Evolutionary conservation across 345 rosid genomes (phyloP), one percentile per base, ranked within the genome.

Genomic region (Arabidopsis arenosa): DNA sequence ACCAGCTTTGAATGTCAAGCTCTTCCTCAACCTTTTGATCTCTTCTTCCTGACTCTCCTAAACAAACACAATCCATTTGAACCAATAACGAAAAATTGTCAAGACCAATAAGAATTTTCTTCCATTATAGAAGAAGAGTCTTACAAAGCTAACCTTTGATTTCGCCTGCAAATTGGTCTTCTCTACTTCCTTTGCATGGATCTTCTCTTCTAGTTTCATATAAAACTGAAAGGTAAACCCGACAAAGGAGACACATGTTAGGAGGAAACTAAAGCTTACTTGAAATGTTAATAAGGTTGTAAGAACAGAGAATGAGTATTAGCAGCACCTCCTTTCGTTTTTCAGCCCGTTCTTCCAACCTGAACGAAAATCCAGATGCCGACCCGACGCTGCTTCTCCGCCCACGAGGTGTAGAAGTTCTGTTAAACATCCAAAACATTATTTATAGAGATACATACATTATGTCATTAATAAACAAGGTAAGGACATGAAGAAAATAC

Each of bases 321-420:
- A 40, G 63, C 7, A 76, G 3, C 6, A 95, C 98, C 99, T 93
- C 98, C 79, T 84, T 95, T 63, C 99, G 80, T 82, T 85, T 92
- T 76, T 92, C 99, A 79, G 98, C 99, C 7, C 98, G 91, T 81
- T 92, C 99, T 52, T 89, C 96, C 84, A 92, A 83, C 86, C 92
- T 92, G 72, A 87, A 95, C 48, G 87, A 86, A 72, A 95, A 95
- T 75, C 96, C 99, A 71, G 92, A 86, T 5, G 82, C 88, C 10
- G 92, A 88, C 6, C 83, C 88, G 44, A 81, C 82, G 48, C 86
- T 82, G 68, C 85, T 82, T 77, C 89, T 80, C 65, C 83, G 64
- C 23, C 86, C 83, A 74, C 73, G 83, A 74, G 89, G 81, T 52
- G 93, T 82, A 64, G 84, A 86, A 80, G 86, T 88, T 76, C 92